Evolutionary conservation across 805 yeast genomes (phyloP), one percentile per base, ranked within the genome.

Genomic region (Teunomyces cretensis): DNA sequence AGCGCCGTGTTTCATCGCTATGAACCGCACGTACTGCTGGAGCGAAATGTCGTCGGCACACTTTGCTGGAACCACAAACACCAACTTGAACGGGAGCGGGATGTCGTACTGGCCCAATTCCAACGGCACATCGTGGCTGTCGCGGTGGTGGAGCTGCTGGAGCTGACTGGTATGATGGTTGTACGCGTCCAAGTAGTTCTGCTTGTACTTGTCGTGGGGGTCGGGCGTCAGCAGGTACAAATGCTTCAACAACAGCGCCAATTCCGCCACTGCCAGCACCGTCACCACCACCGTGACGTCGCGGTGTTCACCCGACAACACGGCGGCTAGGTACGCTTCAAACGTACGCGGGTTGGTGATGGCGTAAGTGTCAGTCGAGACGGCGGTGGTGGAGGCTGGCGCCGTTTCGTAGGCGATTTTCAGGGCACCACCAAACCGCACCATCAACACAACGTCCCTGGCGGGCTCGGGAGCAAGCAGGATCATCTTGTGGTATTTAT

Each of bases 21-120:
- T 44, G 31, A 62, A 61, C 13, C 76, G 55, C 9, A 73, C 49
- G n/a, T 58, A 41, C 45, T 74, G 71, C 47, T 76, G 79, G 3
- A 61, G 48, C 51, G 9, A 66, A 55, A 33, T 31, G 14, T 16
- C 17, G 5, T 39, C 44, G 13, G 19, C 14, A 16, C n/a, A 6
- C 22, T 6, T 19, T 3, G 60, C 30, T 16, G 55, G 55, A 15
- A 60, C 35, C 6, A 65, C 31, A 8, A 64, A 42, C 11, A 41
- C 38, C 19, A 58, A 28, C 3, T 55, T 50, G 32, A 54, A 56
- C 1, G 56, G 53, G 4, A 60, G 42, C 4, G 67, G 63, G 4
- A 46, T 12, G 28, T 62, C 66, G 37, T 57, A 54, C 32, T 57
- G 61, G 5, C 68, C 68, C 4, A 35, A 9, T 19, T 36, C 39